phyloP scores from a whole-genome alignment of 2,329 filamentous ascomycete genomes.

The Microthyrium microscopicum region DNA sequence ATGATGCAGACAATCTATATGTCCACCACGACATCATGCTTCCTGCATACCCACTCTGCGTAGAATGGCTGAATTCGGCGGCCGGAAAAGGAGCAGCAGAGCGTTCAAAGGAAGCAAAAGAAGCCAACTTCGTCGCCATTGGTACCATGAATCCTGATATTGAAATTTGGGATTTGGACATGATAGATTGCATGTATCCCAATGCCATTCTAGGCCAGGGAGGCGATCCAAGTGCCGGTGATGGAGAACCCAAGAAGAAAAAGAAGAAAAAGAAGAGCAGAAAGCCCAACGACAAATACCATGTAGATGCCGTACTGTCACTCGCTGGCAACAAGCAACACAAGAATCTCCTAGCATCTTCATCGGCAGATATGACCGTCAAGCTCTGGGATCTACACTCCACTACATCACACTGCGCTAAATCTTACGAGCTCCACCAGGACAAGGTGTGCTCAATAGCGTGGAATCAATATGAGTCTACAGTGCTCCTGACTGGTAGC shows the following conservation, averaged over 20 bases:
- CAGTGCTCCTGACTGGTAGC: slow-evolving; percentile 76
- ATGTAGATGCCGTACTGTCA: slow-evolving; percentile 84
- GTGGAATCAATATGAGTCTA: slow-evolving; percentile 80
- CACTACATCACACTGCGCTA: slow-evolving; percentile 75
- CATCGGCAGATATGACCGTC: slow-evolving; percentile 89
- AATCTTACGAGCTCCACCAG: slow-evolving; percentile 89
- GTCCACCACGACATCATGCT: slow-evolving; percentile 99
- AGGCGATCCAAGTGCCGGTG: slow-evolving; percentile 30
- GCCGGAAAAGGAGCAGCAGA: slow-evolving; percentile 49
- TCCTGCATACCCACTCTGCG: slow-evolving; percentile 82
- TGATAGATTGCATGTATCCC: slow-evolving; percentile 94
- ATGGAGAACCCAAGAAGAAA: slow-evolving; percentile 47
- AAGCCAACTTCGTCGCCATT: slow-evolving; percentile 86
- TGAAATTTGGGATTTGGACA: slow-evolving; percentile 94
- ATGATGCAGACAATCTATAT: slow-evolving; percentile 87
- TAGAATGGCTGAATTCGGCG: slow-evolving; percentile 92
- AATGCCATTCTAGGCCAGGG: slow-evolving; percentile 85
- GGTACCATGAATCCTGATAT: slow-evolving; percentile 98
- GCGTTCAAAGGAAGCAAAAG: too few relatives aligned
- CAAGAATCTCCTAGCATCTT: slow-evolving; percentile 83
- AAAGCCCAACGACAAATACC: slow-evolving; percentile 80
- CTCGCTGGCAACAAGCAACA: slow-evolving; percentile 86
- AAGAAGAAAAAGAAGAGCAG: slow-evolving; percentile 85
- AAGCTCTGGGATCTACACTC: slow-evolving; percentile 97
- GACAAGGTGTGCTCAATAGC: slow-evolving; percentile 95